Evolutionary conservation across 139 green algal genomes (phyloP).

Genomic region (Helicosporidium sp.): DNA sequence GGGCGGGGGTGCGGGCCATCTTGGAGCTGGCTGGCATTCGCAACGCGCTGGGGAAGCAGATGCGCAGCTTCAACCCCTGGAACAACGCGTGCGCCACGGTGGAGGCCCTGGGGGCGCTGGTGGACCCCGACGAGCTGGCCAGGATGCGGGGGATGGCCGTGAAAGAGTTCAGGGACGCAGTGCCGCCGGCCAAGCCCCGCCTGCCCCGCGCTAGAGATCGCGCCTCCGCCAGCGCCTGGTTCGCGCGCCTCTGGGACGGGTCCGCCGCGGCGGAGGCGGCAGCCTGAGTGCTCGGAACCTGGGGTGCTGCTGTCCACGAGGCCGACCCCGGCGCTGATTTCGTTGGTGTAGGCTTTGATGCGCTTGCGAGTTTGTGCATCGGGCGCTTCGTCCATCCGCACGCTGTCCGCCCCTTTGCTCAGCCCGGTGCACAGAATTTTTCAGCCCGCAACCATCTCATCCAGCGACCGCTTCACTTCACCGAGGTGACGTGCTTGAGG

Average conservation of each 20-base stretch:
- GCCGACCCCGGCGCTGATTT: too few species aligned
- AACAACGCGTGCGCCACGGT: slow-evolving; percentile 82
- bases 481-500: slow-evolving; percentile 19
- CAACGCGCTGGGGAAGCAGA: slow-evolving; percentile 83
- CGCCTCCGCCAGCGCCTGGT: too few species aligned
- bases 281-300: too few species aligned
- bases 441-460: not conserved
- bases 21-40: slow-evolving; percentile 79
- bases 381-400: too few species aligned
- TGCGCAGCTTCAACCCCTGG: slow-evolving; percentile 62
- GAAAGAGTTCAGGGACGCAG: too few species aligned
- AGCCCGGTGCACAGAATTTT: not conserved
- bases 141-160: slow-evolving; percentile 42
- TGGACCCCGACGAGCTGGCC: slow-evolving; percentile 48
- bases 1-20: slow-evolving; percentile 62
- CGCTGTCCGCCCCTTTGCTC: not conserved
- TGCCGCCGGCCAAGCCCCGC: too few species aligned
- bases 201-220: too few species aligned
- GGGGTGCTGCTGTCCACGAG: too few species aligned
- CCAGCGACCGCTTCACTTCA: slow-evolving; percentile 1
- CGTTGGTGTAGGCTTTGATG: too few species aligned
- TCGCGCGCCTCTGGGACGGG: not conserved
- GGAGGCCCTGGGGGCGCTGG: slow-evolving; percentile 45
- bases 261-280: not conserved
- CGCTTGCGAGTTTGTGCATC: too few species aligned